Conservation (phyloP, 768 basidiomycete species). For the Boletus fagicola region DNA sequence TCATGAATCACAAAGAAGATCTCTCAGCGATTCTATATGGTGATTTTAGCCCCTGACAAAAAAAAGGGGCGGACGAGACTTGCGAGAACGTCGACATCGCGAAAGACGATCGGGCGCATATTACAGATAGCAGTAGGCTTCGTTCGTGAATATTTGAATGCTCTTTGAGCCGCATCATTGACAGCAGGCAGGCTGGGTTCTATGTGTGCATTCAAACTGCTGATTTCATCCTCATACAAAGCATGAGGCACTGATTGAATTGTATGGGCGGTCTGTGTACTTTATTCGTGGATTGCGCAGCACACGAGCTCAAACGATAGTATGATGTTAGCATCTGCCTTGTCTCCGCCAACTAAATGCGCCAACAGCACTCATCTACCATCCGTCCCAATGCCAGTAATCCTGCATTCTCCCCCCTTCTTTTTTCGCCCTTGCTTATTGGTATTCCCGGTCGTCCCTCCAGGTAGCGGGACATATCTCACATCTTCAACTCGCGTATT, state of each 20-base stretch:
- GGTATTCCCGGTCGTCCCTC: neutral
- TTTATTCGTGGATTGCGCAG: neutral
- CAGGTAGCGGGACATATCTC: conserved; percentile 37
- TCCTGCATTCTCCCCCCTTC: neutral
- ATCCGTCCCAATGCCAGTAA: neutral
- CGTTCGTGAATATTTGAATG: neutral
- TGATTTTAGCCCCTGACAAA: neutral
- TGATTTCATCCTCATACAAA: neutral
- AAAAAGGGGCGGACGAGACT: too few relatives aligned
- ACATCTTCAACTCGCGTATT: conserved; percentile 37
- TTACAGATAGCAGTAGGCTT: neutral
- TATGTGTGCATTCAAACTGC: neutral
- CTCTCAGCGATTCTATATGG: neutral
- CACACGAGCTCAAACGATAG: neutral
- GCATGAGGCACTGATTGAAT: neutral
- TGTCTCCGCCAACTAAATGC: neutral
- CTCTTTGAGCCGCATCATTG: too few relatives aligned
- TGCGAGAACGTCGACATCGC: neutral
- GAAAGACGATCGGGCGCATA: neutral
- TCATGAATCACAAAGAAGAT: too few relatives aligned
- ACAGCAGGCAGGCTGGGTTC: neutral
- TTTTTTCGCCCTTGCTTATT: conserved; percentile 1
- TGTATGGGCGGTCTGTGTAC: neutral
- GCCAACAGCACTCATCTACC: neutral
- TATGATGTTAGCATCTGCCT: neutral